A percentile compares a stretch with the other conserved stretches of the same genome.
These are phyloP conservation scores for Xerocomus minutiporus DNA, from an alignment of 1,284 basidiomycete genomes.

Conservation along the genomic window DNA sequence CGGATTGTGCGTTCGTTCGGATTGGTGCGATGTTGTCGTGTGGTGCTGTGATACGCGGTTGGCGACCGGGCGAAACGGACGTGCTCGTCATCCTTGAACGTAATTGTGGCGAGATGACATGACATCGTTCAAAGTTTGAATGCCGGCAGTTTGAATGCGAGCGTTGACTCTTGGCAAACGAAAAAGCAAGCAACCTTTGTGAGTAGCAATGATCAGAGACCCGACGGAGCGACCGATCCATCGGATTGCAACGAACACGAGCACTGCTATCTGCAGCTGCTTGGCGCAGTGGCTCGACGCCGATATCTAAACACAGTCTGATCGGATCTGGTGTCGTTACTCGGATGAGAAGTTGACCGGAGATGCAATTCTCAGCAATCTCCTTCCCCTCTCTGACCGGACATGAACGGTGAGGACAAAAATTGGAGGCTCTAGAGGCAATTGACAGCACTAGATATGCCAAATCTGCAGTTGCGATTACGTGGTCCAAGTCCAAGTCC, in stretches of 20 bases:
- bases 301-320: neutral
- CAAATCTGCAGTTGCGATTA: neutral
- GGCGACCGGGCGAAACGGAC: neutral
- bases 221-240: neutral
- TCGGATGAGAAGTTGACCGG: neutral
- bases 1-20: neutral
- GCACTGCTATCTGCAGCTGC: neutral
- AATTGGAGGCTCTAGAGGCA: neutral
- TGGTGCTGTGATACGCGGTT: neutral
- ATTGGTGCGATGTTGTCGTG: neutral
- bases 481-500: neutral
- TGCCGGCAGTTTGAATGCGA: neutral
- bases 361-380: neutral
- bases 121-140: neutral
- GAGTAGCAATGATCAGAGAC: neutral
- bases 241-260: neutral
- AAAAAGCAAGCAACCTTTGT: neutral
- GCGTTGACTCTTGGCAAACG: neutral
- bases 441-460: neutral
- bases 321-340: conserved; percentile 4
- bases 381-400: neutral
- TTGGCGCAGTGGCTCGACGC: neutral
- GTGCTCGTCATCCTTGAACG: neutral
- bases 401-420: neutral
- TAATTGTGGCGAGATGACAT: neutral